phyloP scores from a whole-genome alignment of 2,329 filamentous ascomycete species.

The Fonsecaea nubica region DNA sequence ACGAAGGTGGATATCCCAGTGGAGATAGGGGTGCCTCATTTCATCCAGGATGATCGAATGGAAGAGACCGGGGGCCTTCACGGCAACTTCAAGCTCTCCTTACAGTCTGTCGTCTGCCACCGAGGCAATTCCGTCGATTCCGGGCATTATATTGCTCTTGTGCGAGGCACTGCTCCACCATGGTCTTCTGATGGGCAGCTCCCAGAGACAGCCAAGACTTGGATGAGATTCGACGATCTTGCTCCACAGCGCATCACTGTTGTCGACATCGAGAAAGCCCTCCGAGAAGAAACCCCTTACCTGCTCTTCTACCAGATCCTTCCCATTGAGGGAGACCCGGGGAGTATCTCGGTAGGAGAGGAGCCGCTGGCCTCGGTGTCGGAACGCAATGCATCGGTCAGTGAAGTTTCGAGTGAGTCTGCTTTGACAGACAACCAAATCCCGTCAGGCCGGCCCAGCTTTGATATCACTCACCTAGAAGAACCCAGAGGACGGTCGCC shows the following conservation, averaged over 20 bases:
- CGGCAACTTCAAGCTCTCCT: constrained; percentile 88
- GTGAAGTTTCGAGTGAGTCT: constrained; percentile 28
- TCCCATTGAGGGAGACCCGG: constrained; percentile 74
- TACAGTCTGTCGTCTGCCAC: constrained; percentile 93
- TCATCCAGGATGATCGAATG: constrained; percentile 80
- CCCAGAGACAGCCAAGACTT: constrained; percentile 72
- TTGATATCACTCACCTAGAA: constrained; percentile 47
- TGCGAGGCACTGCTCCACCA: constrained; percentile 69
- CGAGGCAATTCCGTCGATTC: constrained; percentile 83
- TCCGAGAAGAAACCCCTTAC: constrained; percentile 90
- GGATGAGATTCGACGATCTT: constrained; percentile 95
- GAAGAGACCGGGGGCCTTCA: constrained; percentile 71
- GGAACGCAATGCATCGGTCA: constrained; percentile 36
- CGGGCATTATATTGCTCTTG: constrained; percentile 89
- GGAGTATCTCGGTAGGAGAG: constrained; percentile 46
- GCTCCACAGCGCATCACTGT: constrained; percentile 71
- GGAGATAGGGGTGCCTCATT: constrained; percentile 81
- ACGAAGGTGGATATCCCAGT: constrained; percentile 92
- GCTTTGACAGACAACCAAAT: constrained; percentile 25
- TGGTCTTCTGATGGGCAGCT: constrained; percentile 41
- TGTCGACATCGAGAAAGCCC: constrained; percentile 77
- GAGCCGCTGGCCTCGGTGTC: constrained; percentile 40
- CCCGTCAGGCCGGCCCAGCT: constrained; percentile 46
- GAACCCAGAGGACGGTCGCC: constrained; percentile 36
- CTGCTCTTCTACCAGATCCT: constrained; percentile 94